Evolutionary conservation across 345 rosid species (phyloP).

Genomic region (Gossypium longicalyx): DNA sequence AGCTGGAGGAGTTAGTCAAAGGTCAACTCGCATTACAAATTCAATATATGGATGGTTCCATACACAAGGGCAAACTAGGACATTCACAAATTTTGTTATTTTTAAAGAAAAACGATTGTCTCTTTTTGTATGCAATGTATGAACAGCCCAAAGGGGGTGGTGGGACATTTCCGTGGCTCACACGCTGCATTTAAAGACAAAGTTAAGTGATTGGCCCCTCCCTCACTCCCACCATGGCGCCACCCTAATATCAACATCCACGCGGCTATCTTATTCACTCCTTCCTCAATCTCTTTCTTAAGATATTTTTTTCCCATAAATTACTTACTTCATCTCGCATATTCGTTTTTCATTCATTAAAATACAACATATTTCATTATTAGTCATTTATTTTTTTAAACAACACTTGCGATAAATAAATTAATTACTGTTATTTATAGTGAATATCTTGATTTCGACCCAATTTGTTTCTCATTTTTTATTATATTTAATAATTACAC

Average conservation of each 20-base stretch:
- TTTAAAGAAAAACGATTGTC: too few species aligned
- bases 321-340: too few species aligned
- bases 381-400: too few species aligned
- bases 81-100: background rate
- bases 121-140: background rate
- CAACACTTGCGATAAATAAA: too few species aligned
- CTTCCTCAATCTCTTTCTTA: background rate
- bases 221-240: background rate
- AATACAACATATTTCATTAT: too few species aligned
- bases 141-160: background rate
- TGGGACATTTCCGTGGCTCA: slow-evolving; percentile 9
- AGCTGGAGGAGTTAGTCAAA: slow-evolving; percentile 18
- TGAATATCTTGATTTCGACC: too few species aligned
- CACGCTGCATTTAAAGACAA: slow-evolving; percentile 7
- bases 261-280: background rate
- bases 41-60: background rate
- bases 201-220: background rate
- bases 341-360: too few species aligned
- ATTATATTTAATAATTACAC: too few species aligned
- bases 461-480: too few species aligned
- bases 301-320: background rate
- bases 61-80: background rate
- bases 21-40: slow-evolving; percentile 16
- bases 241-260: background rate
- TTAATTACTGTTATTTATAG: too few species aligned